phyloP scores from a whole-genome alignment of 1,139 yeast species.

The Pichia cactophila region DNA sequence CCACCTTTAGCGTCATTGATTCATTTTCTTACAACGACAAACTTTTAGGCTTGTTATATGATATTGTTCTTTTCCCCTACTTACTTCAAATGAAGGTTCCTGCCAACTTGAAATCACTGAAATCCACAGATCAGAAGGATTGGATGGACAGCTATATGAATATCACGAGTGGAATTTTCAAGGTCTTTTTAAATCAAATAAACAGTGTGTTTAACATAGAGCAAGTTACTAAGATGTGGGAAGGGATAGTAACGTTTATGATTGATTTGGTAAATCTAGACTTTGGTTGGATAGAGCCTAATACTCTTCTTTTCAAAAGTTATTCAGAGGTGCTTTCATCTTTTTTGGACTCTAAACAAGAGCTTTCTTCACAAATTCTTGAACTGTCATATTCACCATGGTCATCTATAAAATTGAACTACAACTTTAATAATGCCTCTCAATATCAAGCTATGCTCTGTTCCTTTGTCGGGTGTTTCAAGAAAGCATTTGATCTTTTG shows the following conservation, averaged over 20 bases:
- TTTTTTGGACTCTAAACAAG: conserved; percentile 18
- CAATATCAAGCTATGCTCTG: conserved; percentile 51
- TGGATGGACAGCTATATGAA: conserved; percentile 52
- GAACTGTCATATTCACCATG: conserved; percentile 53
- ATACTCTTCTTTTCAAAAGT: conserved; percentile 45
- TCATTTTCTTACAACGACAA: conserved; percentile 59
- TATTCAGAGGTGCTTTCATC: conserved; percentile 40
- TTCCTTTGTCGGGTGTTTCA: conserved; percentile 44
- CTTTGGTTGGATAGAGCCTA: conserved; percentile 40
- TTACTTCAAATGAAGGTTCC: conserved; percentile 25
- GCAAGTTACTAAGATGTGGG: conserved; percentile 37
- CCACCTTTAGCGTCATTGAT: conserved; percentile 76
- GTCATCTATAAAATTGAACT: conserved; percentile 51
- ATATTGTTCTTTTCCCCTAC: conserved; percentile 41
- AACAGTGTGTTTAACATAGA: neutral
- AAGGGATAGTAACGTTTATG: conserved; percentile 43
- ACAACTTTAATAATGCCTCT: conserved; percentile 42
- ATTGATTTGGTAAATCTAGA: conserved; percentile 31
- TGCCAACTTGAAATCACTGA: neutral
- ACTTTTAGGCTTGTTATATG: conserved; percentile 50
- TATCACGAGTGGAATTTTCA: conserved; percentile 52
- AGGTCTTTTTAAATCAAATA: conserved; percentile 34
- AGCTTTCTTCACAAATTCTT: conserved; percentile 32
- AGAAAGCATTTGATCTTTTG: conserved; percentile 35
- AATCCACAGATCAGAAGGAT: conserved; percentile 28